Evolutionary conservation across 1,284 basidiomycete species (phyloP).

Genomic region (Tilletiopsis washingtonensis): DNA sequence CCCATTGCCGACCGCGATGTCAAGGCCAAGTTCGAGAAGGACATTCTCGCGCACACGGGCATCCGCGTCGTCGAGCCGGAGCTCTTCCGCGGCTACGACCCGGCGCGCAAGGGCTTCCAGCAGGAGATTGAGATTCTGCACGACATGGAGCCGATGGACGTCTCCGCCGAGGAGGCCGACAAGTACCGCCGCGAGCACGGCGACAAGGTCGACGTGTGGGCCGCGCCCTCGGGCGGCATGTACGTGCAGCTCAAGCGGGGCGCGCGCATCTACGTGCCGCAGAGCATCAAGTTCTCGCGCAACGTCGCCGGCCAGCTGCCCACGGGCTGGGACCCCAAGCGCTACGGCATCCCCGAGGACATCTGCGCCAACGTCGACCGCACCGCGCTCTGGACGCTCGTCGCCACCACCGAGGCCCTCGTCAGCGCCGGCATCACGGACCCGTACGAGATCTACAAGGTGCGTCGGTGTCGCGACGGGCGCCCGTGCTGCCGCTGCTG

Average conservation of each 20-base stretch:
- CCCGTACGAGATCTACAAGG: slow-evolving; percentile 65
- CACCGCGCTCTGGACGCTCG: slow-evolving; percentile 91
- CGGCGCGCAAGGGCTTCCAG: slow-evolving; percentile 90
- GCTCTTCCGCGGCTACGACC: slow-evolving; percentile 93
- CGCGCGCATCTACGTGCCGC: slow-evolving; percentile 83
- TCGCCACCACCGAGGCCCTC: slow-evolving; percentile 86
- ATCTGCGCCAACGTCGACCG: slow-evolving; percentile 91
- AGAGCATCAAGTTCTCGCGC: slow-evolving; percentile 89
- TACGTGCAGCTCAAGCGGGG: slow-evolving; percentile 99
- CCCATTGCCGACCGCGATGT: slow-evolving; percentile 99
- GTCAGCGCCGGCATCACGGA: slow-evolving; percentile 93
- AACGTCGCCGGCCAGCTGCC: slow-evolving; percentile 93
- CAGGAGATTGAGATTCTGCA: slow-evolving; percentile 95
- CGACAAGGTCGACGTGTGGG: slow-evolving; percentile 92
- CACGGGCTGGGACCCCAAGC: slow-evolving; percentile 89
- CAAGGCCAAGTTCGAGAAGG: slow-evolving; percentile 84
- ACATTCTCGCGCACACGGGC: slow-evolving; percentile 85
- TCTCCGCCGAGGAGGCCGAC: slow-evolving; percentile 77
- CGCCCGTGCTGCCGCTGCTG: too few relatives aligned
- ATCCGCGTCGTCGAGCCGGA: slow-evolving; percentile 95
- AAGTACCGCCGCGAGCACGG: slow-evolving; percentile 96
- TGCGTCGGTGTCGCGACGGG: too few relatives aligned
- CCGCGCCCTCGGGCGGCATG: slow-evolving; percentile 68
- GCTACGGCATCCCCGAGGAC: slow-evolving; percentile 96
- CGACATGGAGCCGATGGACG: slow-evolving; percentile 92